These are phyloP conservation scores for Hemisphaericaspora lyxosophila DNA, from an alignment of 1,139 yeast species.

Conservation along the genomic window DNA sequence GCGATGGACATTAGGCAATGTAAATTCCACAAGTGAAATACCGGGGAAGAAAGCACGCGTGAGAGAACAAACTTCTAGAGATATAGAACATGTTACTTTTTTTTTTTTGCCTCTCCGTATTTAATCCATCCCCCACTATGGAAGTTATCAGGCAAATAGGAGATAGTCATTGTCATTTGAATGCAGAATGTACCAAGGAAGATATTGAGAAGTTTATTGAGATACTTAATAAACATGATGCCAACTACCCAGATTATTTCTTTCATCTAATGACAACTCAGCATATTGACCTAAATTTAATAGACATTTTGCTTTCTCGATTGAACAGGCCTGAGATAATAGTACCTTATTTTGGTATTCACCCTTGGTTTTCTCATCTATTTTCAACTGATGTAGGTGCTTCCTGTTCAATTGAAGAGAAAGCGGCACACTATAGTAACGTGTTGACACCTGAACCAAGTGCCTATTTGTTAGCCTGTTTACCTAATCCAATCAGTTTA, in stretches of 20 bases:
- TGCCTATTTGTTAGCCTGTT: constrained; percentile 38
- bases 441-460: constrained; percentile 49
- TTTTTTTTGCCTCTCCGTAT: too few relatives aligned
- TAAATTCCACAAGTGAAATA: too few relatives aligned
- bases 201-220: constrained; percentile 12
- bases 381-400: constrained; percentile 30
- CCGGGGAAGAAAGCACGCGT: too few relatives aligned
- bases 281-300: constrained; percentile 44
- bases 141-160: constrained; percentile 3
- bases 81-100: too few relatives aligned
- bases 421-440: constrained; percentile 52
- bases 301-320: constrained; percentile 30
- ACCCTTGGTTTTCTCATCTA: constrained; percentile 86
- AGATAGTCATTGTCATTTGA: constrained; percentile 25
- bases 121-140: too few relatives aligned
- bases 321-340: constrained; percentile 26
- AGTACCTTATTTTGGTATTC: constrained; percentile 74
- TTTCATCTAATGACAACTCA: constrained; percentile 59
- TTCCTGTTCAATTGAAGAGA: constrained; percentile 13
- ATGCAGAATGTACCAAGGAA: constrained; percentile 15
- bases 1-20: too few relatives aligned
- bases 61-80: too few relatives aligned
- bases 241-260: constrained; percentile 6
- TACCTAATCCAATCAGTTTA: constrained; percentile 65
- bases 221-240: constrained; percentile 9